Evolutionary conservation across 345 rosid species (phyloP).

Genomic region (Melaleuca quinquenervia): DNA sequence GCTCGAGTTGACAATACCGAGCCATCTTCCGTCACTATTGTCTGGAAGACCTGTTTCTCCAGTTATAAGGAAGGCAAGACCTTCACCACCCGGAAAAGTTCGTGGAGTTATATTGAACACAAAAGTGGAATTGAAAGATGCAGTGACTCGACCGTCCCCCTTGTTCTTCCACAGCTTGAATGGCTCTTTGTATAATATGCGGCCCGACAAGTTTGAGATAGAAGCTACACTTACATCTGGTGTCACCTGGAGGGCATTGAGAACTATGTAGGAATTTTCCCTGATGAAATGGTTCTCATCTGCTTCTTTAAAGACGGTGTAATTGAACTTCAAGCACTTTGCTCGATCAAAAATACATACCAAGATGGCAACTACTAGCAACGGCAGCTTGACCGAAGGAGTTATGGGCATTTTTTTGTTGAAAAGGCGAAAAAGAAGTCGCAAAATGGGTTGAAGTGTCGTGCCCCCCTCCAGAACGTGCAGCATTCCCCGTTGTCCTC

Average conservation of each 20-base stretch:
- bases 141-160: background rate
- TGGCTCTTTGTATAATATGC: slow-evolving; percentile 16
- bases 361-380: background rate
- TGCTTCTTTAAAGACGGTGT: slow-evolving; percentile 3
- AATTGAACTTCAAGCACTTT: slow-evolving; percentile 19
- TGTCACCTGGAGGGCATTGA: slow-evolving; percentile 50
- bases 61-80: slow-evolving; percentile 55
- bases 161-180: slow-evolving; percentile 30
- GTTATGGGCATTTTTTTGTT: background rate
- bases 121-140: slow-evolving; percentile 51
- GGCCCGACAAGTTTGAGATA: slow-evolving; percentile 18
- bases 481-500: too few species aligned
- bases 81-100: slow-evolving; percentile 52
- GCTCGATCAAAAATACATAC: slow-evolving; percentile 6
- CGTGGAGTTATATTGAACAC: slow-evolving; percentile 26
- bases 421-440: background rate
- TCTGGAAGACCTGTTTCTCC: slow-evolving; percentile 7
- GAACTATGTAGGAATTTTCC: background rate
- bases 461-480: too few species aligned
- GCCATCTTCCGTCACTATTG: slow-evolving; percentile 55
- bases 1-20: slow-evolving; percentile 39
- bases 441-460: too few species aligned
- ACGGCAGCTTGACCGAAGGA: background rate
- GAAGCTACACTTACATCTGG: slow-evolving; percentile 17
- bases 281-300: background rate